Evolutionary conservation across 2,329 filamentous ascomycete genomes (phyloP).

Genomic region (Diaporthe sp.): DNA sequence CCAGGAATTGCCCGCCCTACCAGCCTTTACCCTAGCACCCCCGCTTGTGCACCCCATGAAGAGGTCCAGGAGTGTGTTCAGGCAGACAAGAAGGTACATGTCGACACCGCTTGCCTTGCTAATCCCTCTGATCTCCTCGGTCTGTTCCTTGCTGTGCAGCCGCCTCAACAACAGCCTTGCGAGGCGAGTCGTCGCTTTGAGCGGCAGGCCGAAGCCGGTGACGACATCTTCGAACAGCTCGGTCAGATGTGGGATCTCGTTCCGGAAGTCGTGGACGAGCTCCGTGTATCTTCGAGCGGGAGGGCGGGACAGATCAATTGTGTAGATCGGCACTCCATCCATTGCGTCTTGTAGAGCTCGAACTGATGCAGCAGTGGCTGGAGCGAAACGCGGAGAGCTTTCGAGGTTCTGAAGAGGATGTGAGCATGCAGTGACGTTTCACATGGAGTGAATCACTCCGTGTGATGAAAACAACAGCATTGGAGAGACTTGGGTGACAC

Average conservation of each 20-base stretch:
- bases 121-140: conserved; percentile 72
- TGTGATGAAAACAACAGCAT: not conserved
- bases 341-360: not conserved
- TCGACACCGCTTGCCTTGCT: conserved; percentile 63
- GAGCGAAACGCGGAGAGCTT: too few species aligned
- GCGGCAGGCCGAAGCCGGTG: not conserved
- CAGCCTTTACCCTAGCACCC: conserved; percentile 46
- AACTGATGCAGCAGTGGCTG: not conserved
- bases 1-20: not conserved
- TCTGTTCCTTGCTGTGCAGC: conserved; percentile 69
- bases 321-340: not conserved
- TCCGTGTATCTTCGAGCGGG: not conserved
- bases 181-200: not conserved
- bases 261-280: not conserved
- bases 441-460: not conserved
- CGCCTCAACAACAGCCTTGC: conserved; percentile 57
- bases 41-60: conserved; percentile 76
- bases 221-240: conserved; percentile 3
- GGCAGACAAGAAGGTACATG: conserved; percentile 71
- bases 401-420: not conserved
- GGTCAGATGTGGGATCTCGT: conserved; percentile 15
- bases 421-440: not conserved
- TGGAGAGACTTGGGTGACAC: not conserved
- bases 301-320: conserved; percentile 1
- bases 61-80: conserved; percentile 74